Conservation (phyloP, 1,284 basidiomycete species). For the Marasmius tenuissimus region DNA sequence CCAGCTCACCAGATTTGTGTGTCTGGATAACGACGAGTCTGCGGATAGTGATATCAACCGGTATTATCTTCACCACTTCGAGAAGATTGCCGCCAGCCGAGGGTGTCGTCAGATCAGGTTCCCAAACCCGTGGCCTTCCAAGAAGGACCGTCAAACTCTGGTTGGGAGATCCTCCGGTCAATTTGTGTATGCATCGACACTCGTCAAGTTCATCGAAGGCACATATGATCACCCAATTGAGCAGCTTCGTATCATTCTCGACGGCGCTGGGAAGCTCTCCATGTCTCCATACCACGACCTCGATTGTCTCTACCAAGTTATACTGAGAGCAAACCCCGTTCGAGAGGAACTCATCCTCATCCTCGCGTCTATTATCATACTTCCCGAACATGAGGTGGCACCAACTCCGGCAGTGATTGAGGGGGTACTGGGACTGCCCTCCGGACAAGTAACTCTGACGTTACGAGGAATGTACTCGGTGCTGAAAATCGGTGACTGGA, state of each 20-base stretch:
- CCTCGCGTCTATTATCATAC: background rate
- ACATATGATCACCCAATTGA: conserved; percentile 20
- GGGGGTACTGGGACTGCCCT: background rate
- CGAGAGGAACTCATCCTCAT: background rate
- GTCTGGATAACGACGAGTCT: background rate
- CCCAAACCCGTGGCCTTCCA: conserved; percentile 16
- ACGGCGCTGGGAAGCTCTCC: background rate
- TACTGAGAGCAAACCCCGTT: background rate
- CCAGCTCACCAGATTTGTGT: background rate
- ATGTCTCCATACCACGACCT: conserved; percentile 21
- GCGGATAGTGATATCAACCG: background rate
- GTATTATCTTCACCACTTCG: background rate
- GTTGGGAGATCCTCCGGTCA: conserved; percentile 23
- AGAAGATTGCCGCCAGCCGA: background rate
- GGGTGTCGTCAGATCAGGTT: background rate
- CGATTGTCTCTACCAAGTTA: conserved; percentile 16
- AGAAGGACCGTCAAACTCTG: conserved; percentile 15
- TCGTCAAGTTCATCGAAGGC: conserved; percentile 24
- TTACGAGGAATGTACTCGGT: background rate
- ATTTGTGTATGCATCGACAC: conserved; percentile 24
- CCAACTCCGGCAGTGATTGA: background rate
- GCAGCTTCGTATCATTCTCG: conserved; percentile 21
- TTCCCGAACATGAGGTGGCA: background rate
- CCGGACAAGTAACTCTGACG: background rate
- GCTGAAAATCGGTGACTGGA: background rate